Evolutionary conservation across 306 rosid genomes (phyloP), one percentile per base, ranked within the genome.

Genomic region (Cucurbita argyrosperma): DNA sequence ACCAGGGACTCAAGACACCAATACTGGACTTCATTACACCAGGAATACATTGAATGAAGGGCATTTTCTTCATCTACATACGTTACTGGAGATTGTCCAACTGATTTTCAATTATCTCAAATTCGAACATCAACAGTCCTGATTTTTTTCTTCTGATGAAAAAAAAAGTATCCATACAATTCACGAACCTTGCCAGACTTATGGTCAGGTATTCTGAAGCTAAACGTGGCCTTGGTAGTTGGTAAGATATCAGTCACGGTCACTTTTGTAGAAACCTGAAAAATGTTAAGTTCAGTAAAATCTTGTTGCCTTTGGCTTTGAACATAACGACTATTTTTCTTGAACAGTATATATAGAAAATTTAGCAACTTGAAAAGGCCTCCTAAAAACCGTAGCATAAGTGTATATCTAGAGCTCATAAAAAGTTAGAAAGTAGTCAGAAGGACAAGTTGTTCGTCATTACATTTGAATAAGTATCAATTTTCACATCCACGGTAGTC

Each of bases 121-220:
- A 35, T 53, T 9, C 38, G 35, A 52, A 38, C 74, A 47, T 49
- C 45, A 4, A 71, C 14, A 4, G 76, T 37, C 7, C 8, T 37
- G 18, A 18, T 66, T 62, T 43, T 37, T 19, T 66, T 66, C 54
- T 63, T 16, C 10, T 4, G 7, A 26, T 12, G 14, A n/a, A 50
- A 50, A 47, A 47, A 37, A 70, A 9, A 35, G n/a, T 47, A 16
- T 71, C 23, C 47, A 35, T 70, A 39, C 68, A 56, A 53, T 50
- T 16, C 60, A 82, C 91, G 65, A 82, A 90, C 98, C 93, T 90
- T 93, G 83, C 98, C 96, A 53, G 98, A 93, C 88, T 87, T 90
- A 79, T 90, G 95, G 85, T 90, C 98, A 5, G 98, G 98, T 80
- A 93, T 83, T 69, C 46, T 86, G 88, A 93, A 93, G 96, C 98